Evolutionary conservation across 2,329 filamentous ascomycete species (phyloP).

Genomic region (Alternaria sp.): DNA sequence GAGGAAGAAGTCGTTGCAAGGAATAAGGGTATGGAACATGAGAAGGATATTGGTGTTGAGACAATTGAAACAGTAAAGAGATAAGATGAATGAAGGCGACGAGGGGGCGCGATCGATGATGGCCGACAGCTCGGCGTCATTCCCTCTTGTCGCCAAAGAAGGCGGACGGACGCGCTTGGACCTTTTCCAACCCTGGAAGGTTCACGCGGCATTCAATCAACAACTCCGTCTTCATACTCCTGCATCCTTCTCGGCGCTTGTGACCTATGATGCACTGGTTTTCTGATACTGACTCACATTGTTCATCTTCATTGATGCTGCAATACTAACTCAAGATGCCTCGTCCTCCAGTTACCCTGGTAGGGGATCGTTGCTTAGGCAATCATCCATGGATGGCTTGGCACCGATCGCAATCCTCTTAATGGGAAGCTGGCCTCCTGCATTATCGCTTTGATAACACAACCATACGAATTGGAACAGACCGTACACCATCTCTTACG

Average conservation of each 20-base stretch:
- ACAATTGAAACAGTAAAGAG: constrained; percentile 23
- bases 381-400: not conserved
- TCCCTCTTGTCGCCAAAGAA: not conserved
- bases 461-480: not conserved
- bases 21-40: constrained; percentile 24
- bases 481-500: not conserved
- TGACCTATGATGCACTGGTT: not conserved
- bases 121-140: not conserved
- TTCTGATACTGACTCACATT: not conserved
- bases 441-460: not conserved
- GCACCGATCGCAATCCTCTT: not conserved
- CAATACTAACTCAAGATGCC: not conserved
- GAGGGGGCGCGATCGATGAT: not conserved
- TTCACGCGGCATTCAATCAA: not conserved
- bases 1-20: constrained; percentile 22
- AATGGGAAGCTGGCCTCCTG: not conserved
- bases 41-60: constrained; percentile 29
- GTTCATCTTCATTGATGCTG: not conserved
- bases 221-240: not conserved
- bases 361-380: not conserved
- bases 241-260: not conserved
- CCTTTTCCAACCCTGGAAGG: not conserved
- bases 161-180: not conserved
- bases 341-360: not conserved
- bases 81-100: not conserved